A percentile compares a stretch with the other conserved stretches of the same genome.
Conservation (phyloP, 805 yeast genomes). For the Alloascoidea africana region DNA sequence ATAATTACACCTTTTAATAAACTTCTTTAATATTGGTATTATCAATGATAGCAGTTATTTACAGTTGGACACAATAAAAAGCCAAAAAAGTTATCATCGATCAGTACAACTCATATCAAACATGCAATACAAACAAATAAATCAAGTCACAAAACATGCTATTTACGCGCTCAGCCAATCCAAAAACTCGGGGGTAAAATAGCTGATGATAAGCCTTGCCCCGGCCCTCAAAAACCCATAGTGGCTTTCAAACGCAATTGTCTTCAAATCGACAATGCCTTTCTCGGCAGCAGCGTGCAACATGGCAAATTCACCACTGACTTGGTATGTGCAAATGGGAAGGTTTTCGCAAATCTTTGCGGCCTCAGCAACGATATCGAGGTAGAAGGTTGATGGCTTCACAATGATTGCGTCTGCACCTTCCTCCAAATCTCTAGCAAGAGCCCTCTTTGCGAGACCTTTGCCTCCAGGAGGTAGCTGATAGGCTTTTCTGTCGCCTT, state of each 20-base stretch:
- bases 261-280: slow-evolving; percentile 75
- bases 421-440: slow-evolving; percentile 71
- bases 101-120: too few relatives aligned
- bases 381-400: slow-evolving; percentile 90
- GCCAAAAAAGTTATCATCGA: too few relatives aligned
- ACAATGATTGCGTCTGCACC: slow-evolving; percentile 95
- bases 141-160: too few relatives aligned
- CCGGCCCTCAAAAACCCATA: slow-evolving; percentile 92
- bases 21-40: too few relatives aligned
- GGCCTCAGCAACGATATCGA: slow-evolving; percentile 86
- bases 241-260: slow-evolving; percentile 70
- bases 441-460: slow-evolving; percentile 88
- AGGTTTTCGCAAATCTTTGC: slow-evolving; percentile 64
- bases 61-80: too few relatives aligned
- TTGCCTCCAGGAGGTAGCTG: slow-evolving; percentile 89
- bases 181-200: slow-evolving; percentile 89
- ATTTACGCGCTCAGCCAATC: slow-evolving; percentile 58
- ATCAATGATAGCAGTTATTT: too few relatives aligned
- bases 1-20: too few relatives aligned
- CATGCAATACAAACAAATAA: too few relatives aligned
- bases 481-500: slow-evolving; percentile 85
- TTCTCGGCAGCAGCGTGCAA: slow-evolving; percentile 96
- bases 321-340: slow-evolving; percentile 93
- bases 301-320: slow-evolving; percentile 96
- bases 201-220: slow-evolving; percentile 79